A percentile compares a stretch with the other conserved stretches of the same genome.
Conservation (phyloP, 768 basidiomycete species). For the Auricularia sp. region DNA sequence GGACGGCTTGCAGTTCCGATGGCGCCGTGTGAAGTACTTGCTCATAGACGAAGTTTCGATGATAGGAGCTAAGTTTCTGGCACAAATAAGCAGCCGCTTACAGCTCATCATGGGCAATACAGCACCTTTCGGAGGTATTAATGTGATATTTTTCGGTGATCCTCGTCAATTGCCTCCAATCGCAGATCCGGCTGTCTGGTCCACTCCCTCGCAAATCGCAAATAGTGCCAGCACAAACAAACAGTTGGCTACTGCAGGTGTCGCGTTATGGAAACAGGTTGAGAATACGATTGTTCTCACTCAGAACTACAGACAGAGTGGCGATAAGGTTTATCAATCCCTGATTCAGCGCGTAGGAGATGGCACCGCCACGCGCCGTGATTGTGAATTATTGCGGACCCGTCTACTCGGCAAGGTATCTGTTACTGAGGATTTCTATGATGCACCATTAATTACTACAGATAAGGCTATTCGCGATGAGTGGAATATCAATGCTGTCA, state of each 20-base stretch:
- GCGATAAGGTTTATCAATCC: background rate
- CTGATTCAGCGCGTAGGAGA: background rate
- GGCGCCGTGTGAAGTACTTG: background rate
- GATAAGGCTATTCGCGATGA: background rate
- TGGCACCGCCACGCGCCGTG: background rate
- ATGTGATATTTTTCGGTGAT: background rate
- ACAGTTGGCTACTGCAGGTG: background rate
- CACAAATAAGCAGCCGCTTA: background rate
- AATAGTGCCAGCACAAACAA: background rate
- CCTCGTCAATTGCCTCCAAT: background rate
- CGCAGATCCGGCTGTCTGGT: background rate
- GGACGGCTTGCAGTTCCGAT: background rate
- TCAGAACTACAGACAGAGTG: background rate
- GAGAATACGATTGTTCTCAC: background rate
- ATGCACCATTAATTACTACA: background rate
- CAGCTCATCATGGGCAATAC: background rate
- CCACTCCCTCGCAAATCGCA: background rate
- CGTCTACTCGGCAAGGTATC: background rate
- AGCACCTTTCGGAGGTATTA: background rate
- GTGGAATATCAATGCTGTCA: background rate
- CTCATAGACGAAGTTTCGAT: background rate
- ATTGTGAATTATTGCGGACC: background rate
- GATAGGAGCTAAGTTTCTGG: background rate
- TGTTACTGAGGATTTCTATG: background rate
- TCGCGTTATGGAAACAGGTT: background rate